Evolutionary conservation across 495 filamentous ascomycete species (phyloP).

Genomic region (Hypoxylon lenormandii): DNA sequence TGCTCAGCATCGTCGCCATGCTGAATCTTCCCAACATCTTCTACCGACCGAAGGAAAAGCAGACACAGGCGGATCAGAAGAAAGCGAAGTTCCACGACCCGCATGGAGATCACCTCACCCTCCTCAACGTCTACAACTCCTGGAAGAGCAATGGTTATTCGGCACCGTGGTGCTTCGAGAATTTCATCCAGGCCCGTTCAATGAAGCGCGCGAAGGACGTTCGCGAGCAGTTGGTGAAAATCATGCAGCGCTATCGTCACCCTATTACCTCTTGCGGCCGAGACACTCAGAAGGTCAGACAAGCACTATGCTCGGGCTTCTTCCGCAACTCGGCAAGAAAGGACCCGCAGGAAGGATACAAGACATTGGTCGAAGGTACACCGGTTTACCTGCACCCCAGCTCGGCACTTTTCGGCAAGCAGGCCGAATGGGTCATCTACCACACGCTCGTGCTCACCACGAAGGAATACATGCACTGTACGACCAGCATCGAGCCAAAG

Average conservation of each 20-base stretch:
- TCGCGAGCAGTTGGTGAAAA: slow-evolving; percentile 87
- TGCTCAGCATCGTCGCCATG: slow-evolving; percentile 96
- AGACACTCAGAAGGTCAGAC: slow-evolving; percentile 87
- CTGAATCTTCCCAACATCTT: slow-evolving; percentile 85
- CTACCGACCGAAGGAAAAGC: slow-evolving; percentile 96
- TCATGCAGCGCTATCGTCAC: slow-evolving; percentile 90
- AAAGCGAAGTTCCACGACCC: slow-evolving; percentile 97
- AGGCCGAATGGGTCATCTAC: slow-evolving; percentile 95
- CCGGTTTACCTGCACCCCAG: slow-evolving; percentile 93
- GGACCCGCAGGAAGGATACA: slow-evolving; percentile 95
- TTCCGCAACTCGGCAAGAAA: slow-evolving; percentile 96
- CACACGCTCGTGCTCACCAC: slow-evolving; percentile 88
- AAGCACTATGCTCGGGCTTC: slow-evolving; percentile 91
- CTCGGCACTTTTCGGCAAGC: slow-evolving; percentile 92
- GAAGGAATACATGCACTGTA: slow-evolving; percentile 97
- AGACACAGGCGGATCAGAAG: slow-evolving; percentile 94
- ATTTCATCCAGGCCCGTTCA: slow-evolving; percentile 91
- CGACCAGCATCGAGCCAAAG: slow-evolving; percentile 91
- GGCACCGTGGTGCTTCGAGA: slow-evolving; percentile 94
- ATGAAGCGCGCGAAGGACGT: slow-evolving; percentile 93
- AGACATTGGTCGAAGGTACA: slow-evolving; percentile 93
- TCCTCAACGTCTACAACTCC: slow-evolving; percentile 94
- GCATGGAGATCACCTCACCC: slow-evolving; percentile 90
- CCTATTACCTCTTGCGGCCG: slow-evolving; percentile 83
- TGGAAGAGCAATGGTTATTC: slow-evolving; percentile 87